phyloP scores from a whole-genome alignment of 2,329 filamentous ascomycete species.

The Pseudogymnoascus verrucosus region DNA sequence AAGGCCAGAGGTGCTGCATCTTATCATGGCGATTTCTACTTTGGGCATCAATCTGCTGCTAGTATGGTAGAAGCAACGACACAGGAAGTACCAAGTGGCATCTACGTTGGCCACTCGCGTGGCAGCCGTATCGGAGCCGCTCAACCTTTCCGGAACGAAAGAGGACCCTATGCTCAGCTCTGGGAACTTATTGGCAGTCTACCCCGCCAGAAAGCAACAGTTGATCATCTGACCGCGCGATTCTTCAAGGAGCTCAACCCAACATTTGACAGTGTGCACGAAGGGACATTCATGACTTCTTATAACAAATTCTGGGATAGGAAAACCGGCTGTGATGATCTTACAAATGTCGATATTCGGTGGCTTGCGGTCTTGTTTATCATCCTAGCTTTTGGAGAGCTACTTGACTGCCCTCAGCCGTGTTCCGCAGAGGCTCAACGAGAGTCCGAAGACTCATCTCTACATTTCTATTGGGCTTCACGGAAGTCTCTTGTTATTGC shows the following conservation, averaged over 20 bases:
- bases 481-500: constrained; percentile 34
- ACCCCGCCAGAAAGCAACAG: constrained; percentile 31
- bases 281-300: constrained; percentile 27
- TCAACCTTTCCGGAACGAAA: constrained; percentile 25
- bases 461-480: constrained; percentile 35
- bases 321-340: constrained; percentile 34
- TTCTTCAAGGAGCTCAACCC: constrained; percentile 32
- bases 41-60: constrained; percentile 28
- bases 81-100: constrained; percentile 20
- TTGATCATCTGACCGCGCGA: constrained; percentile 29
- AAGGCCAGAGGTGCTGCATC: constrained; percentile 27
- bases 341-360: constrained; percentile 32
- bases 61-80: constrained; percentile 27
- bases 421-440: constrained; percentile 29
- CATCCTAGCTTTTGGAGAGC: constrained; percentile 32
- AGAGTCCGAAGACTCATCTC: constrained; percentile 31
- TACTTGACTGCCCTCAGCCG: constrained; percentile 29
- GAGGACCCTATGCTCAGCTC: constrained; percentile 30
- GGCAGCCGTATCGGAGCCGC: constrained; percentile 16
- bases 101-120: constrained; percentile 12
- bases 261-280: constrained; percentile 31
- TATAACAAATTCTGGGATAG: constrained; percentile 34
- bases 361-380: constrained; percentile 37
- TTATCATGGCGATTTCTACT: constrained; percentile 28
- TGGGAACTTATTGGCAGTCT: constrained; percentile 35